Evolutionary conservation across 441 rosid species (phyloP).

Genomic region (Euphorbia corollata): DNA sequence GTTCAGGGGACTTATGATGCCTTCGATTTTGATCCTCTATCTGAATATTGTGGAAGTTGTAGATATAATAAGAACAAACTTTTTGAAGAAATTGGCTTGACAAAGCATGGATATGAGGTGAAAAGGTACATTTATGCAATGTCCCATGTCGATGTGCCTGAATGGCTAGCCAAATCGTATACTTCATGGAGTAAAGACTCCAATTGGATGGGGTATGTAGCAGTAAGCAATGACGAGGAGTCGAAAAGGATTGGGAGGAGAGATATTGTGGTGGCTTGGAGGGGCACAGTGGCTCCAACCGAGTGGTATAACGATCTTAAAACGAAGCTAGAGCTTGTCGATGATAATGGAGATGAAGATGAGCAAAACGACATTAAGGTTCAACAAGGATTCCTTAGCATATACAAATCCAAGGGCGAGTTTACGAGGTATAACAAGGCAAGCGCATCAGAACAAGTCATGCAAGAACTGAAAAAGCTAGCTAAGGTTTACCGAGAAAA

Average conservation of each 20-base stretch:
- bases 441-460: slow-evolving; percentile 69
- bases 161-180: slow-evolving; percentile 43
- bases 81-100: slow-evolving; percentile 43
- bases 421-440: slow-evolving; percentile 47
- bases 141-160: slow-evolving; percentile 57
- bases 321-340: slow-evolving; percentile 32
- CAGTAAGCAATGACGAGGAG: slow-evolving; percentile 47
- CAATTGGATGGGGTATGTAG: slow-evolving; percentile 72
- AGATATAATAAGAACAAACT: slow-evolving; percentile 42
- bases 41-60: slow-evolving; percentile 61
- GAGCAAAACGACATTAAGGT: slow-evolving; percentile 33
- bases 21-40: slow-evolving; percentile 54
- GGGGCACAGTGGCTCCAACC: slow-evolving; percentile 70
- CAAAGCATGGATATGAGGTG: slow-evolving; percentile 43
- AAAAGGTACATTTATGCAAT: slow-evolving; percentile 56
- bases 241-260: slow-evolving; percentile 54
- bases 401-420: slow-evolving; percentile 53
- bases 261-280: slow-evolving; percentile 69
- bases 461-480: slow-evolving; percentile 39
- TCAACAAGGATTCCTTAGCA: slow-evolving; percentile 50
- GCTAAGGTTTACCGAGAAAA: slow-evolving; percentile 22
- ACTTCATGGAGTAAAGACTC: slow-evolving; percentile 62
- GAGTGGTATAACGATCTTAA: slow-evolving; percentile 64
- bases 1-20: slow-evolving; percentile 56
- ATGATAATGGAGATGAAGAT: slow-evolving; percentile 12